Base-by-base conservation (phyloP, 305 asterid genomes). In the Solanum aculeatissimum region DNA sequence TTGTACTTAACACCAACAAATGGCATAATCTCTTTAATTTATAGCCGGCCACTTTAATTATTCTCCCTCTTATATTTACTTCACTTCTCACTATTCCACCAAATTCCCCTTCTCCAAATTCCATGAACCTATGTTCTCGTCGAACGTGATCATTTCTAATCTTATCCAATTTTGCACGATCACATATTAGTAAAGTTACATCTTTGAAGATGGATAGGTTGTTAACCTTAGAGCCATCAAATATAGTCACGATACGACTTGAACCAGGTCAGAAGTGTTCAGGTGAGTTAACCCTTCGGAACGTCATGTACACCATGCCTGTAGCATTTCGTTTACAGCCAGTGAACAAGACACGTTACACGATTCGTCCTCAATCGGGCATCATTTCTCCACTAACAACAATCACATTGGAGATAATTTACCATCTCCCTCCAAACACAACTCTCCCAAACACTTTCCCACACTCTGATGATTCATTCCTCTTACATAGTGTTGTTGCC, bases 231-330 rank as follows among this genome's bases (percentile, higher is more conserved):
- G 98, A 95, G 89, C 96, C 95, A 43, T 91, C 98, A 3, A 93
- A 91, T 27, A 54, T 91, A 1, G 97, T 95, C 7, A 79, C 91
- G 1, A 86, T 95, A 57, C 81, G 93, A 82, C 57, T 95, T 2
- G 98, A 95, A 62, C 86, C 93, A 2, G 94, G 95, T 1, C 91
- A 88, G 4, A 87, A 83, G 54, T 95, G 92, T 83, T 87, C 84
- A 4, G 97, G 98, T 0, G 77, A 38, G 47, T 18, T 95, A 25
- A 93, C 92, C 4, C 83, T 95, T 16, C 91, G 93, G 9, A 95
- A 93, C 60, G 97, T 93, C 9, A 95, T 95, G 98, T 89, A 92
- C 90, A 95, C 97, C 3, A 95, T 95, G 98, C 97, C 97, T 1
- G 97, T 95, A 4, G 98, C 97, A 4, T 95, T 92, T 40, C 90